phyloP scores from a whole-genome alignment of 768 basidiomycete genomes.

The Albatrellus ellisii region DNA sequence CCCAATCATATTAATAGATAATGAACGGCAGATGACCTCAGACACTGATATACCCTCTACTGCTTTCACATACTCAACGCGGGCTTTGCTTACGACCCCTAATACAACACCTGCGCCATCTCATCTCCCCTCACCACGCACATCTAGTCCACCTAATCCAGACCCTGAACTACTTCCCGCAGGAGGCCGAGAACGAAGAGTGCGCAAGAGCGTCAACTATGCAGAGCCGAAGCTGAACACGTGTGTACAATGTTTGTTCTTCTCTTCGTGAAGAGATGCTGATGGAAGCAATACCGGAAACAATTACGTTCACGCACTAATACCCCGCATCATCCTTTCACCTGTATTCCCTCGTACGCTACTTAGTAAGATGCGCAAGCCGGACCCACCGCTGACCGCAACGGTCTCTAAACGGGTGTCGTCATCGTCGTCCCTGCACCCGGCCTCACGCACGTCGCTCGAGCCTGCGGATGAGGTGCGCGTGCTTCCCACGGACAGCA shows the following conservation, averaged over 20 bases:
- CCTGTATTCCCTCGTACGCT: not conserved
- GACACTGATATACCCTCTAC: constrained; percentile 13
- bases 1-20: constrained; percentile 1
- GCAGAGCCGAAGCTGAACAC: constrained; percentile 83
- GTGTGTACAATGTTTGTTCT: constrained; percentile 30
- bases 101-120: constrained; percentile 27
- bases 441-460: constrained; percentile 6
- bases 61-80: constrained; percentile 24
- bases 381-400: constrained; percentile 37
- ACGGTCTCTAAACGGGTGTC: constrained; percentile 19
- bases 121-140: constrained; percentile 32
- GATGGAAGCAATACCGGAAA: no score
- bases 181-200: constrained; percentile 36
- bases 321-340: no score
- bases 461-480: constrained; percentile 8
- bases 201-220: constrained; percentile 75
- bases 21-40: constrained; percentile 4
- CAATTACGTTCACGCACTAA: no score
- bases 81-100: constrained; percentile 30
- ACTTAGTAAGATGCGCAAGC: constrained; percentile 89
- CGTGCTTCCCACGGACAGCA: constrained; percentile 14
- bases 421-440: constrained; percentile 17
- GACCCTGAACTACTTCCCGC: constrained; percentile 13
- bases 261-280: no score
- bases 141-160: constrained; percentile 21